These are phyloP conservation scores for Proliferodiscus dingleyae DNA, from an alignment of 2,329 filamentous ascomycete species.

Conservation along the genomic window DNA sequence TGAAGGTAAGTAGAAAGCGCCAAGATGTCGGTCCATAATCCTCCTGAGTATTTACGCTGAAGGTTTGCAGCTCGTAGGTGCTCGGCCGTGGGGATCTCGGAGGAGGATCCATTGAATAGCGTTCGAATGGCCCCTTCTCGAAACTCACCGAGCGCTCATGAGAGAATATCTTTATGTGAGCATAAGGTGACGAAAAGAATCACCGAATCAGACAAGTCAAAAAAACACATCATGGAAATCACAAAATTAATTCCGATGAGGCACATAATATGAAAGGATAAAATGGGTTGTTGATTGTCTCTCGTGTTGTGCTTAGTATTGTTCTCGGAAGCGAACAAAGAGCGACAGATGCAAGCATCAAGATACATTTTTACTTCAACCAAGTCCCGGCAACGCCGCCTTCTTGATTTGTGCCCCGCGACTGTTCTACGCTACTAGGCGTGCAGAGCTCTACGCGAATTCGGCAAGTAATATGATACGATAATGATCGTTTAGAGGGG, in stretches of 20 bases:
- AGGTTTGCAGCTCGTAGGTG: background rate
- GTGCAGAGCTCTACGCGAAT: too few relatives aligned
- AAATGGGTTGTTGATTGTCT: background rate
- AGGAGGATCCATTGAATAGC: background rate
- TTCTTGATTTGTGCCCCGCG: too few relatives aligned
- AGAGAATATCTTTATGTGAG: background rate
- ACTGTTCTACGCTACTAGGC: too few relatives aligned
- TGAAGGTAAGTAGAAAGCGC: constrained; percentile 63
- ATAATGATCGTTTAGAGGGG: background rate
- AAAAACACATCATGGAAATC: background rate
- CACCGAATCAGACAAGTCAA: too few relatives aligned
- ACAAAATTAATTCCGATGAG: background rate
- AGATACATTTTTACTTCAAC: too few relatives aligned
- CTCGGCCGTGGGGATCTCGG: background rate
- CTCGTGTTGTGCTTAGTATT: constrained; percentile 10
- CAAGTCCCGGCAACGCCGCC: too few relatives aligned
- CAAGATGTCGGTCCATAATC: constrained; percentile 18
- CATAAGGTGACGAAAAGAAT: background rate
- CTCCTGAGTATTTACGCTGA: background rate
- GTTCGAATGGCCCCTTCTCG: background rate
- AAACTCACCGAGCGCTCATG: background rate
- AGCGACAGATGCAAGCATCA: too few relatives aligned
- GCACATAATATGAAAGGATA: background rate
- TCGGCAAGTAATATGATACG: background rate
- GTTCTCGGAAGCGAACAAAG: constrained; percentile 13